These are phyloP conservation scores for Powellomyces hirtus DNA, from an alignment of 192 early-diverging fungal genomes.

Conservation along the genomic window DNA sequence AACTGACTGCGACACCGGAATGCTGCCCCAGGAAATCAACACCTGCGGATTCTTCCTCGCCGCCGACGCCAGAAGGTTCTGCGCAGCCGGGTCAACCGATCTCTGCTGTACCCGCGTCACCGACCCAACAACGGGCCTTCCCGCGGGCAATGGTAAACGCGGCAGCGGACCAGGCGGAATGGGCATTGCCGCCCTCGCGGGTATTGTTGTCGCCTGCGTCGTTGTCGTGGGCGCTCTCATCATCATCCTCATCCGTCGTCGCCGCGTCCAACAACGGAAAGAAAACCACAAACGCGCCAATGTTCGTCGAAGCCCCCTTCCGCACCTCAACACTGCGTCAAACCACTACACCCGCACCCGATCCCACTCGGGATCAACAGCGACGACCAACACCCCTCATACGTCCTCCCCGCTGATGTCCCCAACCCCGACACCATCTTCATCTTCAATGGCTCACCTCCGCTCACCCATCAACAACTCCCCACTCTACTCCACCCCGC, in stretches of 20 bases:
- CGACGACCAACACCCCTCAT: neutral
- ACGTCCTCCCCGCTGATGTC: conserved; percentile 1
- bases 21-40: conserved; percentile 5
- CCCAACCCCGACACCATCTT: neutral
- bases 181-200: neutral
- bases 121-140: neutral
- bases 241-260: neutral
- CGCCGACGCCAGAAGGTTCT: conserved; percentile 6
- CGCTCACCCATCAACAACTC: neutral
- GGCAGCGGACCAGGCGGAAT: neutral
- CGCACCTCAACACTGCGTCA: neutral
- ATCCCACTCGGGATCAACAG: too few species aligned
- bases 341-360: too few species aligned
- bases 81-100: neutral
- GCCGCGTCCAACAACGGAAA: neutral
- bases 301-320: neutral
- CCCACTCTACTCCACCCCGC: neutral
- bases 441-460: neutral
- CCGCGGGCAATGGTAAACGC: neutral
- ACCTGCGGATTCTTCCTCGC: conserved; percentile 12
- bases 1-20: conserved; percentile 4
- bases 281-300: neutral
- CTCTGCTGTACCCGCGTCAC: neutral
- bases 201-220: neutral
- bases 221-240: neutral